Percentiles rank a stretch among this genome's conserved stretches.
Evolutionary conservation across 352 stramenopile species (phyloP).

Genomic region (Phytophthora syringae): DNA sequence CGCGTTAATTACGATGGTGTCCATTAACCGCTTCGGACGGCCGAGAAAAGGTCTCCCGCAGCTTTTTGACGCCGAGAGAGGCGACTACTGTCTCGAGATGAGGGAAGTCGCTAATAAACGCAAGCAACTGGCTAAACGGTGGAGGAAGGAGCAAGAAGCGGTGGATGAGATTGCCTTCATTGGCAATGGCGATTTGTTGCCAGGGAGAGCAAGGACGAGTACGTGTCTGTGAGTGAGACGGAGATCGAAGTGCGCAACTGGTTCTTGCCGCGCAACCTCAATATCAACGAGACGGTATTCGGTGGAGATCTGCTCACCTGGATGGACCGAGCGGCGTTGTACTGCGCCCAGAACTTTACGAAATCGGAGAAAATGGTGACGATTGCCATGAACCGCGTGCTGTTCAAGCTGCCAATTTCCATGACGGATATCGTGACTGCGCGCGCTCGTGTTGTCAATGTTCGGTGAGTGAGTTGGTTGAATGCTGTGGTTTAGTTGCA

Average conservation of each 20-base stretch:
- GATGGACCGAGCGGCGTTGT: constrained; percentile 75
- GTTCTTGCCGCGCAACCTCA: constrained; percentile 75
- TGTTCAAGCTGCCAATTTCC: constrained; percentile 74
- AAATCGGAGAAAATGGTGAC: constrained; percentile 83
- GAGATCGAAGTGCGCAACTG: constrained; percentile 74
- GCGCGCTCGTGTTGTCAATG: constrained; percentile 64
- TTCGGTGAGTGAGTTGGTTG: constrained; percentile 47
- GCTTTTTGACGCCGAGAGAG: constrained; percentile 48
- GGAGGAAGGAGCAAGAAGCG: constrained; percentile 49
- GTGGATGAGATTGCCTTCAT: constrained; percentile 55
- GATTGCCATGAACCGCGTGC: constrained; percentile 76
- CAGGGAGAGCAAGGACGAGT: constrained; percentile 46
- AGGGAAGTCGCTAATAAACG: constrained; percentile 46
- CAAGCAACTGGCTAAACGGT: constrained; percentile 45
- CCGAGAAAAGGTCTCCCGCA: constrained; percentile 47
- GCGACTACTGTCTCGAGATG: constrained; percentile 52
- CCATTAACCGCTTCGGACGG: constrained; percentile 57
- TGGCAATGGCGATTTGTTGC: constrained; percentile 35
- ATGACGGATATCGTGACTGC: constrained; percentile 64
- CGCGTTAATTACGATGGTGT: constrained; percentile 70
- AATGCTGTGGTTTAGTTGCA: not conserved
- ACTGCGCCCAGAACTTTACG: constrained; percentile 75
- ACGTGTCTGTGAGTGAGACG: constrained; percentile 60
- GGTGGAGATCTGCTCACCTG: constrained; percentile 64
- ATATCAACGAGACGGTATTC: constrained; percentile 77